Evolutionary conservation across 371 early-diverging fungal genomes (phyloP).

Genomic region (Saksenaea vasiformis): DNA sequence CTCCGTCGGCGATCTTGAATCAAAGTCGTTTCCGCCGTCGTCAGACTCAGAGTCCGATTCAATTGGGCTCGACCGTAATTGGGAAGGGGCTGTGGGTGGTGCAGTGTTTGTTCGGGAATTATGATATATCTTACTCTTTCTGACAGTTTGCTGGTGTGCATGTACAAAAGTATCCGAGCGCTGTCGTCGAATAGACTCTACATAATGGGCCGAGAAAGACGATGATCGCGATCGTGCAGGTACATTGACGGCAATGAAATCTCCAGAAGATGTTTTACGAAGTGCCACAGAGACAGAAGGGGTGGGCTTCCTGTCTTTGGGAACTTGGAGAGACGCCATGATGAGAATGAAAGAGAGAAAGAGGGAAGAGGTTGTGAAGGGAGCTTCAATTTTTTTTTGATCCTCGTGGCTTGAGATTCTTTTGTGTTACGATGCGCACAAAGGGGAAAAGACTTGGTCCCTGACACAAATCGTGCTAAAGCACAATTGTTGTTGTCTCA

Average conservation of each 20-base stretch:
- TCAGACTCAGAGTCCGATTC: slow-evolving; percentile 11
- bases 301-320: slow-evolving; percentile 11
- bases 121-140: not conserved
- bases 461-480: not conserved
- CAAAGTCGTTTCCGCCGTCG: slow-evolving; percentile 4
- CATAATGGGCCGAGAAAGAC: slow-evolving; percentile 14
- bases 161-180: slow-evolving; percentile 30
- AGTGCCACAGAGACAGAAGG: slow-evolving; percentile 10
- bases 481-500: not conserved
- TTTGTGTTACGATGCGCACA: not conserved
- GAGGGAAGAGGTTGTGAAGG: not conserved
- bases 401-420: slow-evolving; percentile 1
- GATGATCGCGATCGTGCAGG: slow-evolving; percentile 9
- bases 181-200: slow-evolving; percentile 23
- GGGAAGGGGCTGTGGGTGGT: not conserved
- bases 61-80: not conserved
- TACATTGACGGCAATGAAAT: slow-evolving; percentile 7
- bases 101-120: not conserved
- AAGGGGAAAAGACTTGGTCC: not conserved
- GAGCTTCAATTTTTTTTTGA: slow-evolving; percentile 3
- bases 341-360: slow-evolving; percentile 11
- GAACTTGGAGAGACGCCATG: slow-evolving; percentile 22
- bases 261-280: slow-evolving; percentile 11
- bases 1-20: not conserved
- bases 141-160: not conserved